Conservation (phyloP, 768 basidiomycete species). For the Hortiboletus flavorubellus region DNA sequence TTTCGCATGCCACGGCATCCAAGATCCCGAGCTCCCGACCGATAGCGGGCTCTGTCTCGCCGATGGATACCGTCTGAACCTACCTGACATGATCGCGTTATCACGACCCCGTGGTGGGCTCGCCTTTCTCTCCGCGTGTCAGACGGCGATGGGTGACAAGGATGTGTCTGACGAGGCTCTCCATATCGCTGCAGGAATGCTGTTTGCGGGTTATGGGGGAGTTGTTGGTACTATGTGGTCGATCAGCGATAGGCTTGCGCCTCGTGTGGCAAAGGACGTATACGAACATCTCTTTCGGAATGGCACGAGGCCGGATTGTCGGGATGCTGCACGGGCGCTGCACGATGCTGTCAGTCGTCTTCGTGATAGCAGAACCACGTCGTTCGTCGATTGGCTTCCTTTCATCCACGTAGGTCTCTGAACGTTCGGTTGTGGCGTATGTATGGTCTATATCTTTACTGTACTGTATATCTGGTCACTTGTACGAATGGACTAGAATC, state of each 20-base stretch:
- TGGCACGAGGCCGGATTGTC: not conserved
- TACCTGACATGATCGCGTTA: conserved; percentile 3
- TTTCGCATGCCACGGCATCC: not conserved
- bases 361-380: not conserved
- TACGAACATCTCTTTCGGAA: conserved; percentile 19
- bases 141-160: conserved; percentile 38
- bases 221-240: conserved; percentile 46
- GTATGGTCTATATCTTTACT: not conserved
- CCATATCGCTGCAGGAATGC: conserved; percentile 42
- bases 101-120: conserved; percentile 25
- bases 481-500: not conserved
- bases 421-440: not conserved
- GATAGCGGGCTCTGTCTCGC: conserved; percentile 24
- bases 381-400: not conserved
- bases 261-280: conserved; percentile 31
- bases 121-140: conserved; percentile 47
- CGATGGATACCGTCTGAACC: not conserved
- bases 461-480: not conserved
- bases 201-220: conserved; percentile 29
- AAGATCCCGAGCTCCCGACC: conserved; percentile 16
- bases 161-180: conserved; percentile 36
- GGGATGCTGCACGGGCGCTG: conserved; percentile 1
- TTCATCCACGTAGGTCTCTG: not conserved
- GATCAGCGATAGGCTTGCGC: conserved; percentile 37
- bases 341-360: not conserved